Percentiles rank a stretch among this genome's conserved stretches.
Evolutionary conservation across 805 yeast species (phyloP).

Genomic region (Scheffersomyces ergatensis): DNA sequence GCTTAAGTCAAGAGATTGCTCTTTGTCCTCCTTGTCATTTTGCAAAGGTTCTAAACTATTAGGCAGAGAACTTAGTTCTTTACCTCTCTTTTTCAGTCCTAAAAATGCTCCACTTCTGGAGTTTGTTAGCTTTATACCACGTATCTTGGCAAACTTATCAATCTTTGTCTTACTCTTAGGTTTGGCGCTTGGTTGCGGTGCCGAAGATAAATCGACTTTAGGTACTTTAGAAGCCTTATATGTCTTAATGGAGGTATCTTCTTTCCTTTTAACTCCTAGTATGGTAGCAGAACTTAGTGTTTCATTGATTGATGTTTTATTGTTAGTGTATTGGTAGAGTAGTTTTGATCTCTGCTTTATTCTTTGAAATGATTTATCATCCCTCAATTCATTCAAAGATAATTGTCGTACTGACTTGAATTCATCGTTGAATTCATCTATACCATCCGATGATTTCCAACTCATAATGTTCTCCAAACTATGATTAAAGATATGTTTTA

Average conservation of each 20-base stretch:
- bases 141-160: background rate
- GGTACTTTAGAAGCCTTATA: background rate
- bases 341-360: conserved; percentile 11
- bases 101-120: background rate
- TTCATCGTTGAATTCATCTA: background rate
- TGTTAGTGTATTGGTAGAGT: background rate
- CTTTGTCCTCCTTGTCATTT: too few relatives aligned
- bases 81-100: too few relatives aligned
- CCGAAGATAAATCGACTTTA: background rate
- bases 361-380: conserved; percentile 16
- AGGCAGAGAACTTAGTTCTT: too few relatives aligned
- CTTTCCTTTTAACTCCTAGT: background rate
- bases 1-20: too few relatives aligned
- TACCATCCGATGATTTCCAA: background rate
- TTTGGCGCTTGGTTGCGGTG: background rate
- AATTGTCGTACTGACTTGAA: background rate
- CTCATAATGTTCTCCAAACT: too few relatives aligned
- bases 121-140: background rate
- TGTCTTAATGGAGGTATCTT: background rate
- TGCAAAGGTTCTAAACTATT: too few relatives aligned
- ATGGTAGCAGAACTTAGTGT: background rate
- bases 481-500: too few relatives aligned
- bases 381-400: conserved; percentile 9
- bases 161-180: background rate
- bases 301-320: background rate